Evolutionary conservation across 139 green algal species (phyloP).

Genomic region (Auxenochlorella pyrenoidosa): DNA sequence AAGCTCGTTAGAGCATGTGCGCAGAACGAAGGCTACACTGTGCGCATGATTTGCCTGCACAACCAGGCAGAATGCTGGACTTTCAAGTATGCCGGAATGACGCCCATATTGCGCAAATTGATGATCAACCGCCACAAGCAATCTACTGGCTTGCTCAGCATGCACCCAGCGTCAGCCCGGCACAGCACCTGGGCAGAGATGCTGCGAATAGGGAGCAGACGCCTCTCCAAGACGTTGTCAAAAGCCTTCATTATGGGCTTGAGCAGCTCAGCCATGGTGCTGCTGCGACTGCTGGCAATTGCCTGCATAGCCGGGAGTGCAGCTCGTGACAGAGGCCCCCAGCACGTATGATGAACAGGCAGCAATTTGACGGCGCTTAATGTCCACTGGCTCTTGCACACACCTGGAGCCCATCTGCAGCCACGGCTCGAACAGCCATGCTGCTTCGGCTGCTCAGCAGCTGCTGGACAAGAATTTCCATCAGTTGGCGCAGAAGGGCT

Average conservation of each 20-base stretch:
- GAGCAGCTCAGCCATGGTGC: slow-evolving; percentile 28
- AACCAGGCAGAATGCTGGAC: not conserved
- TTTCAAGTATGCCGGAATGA: too few relatives aligned
- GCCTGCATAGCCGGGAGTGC: not conserved
- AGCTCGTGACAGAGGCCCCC: not conserved
- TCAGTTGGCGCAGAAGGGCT: not conserved
- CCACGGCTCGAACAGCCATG: not conserved
- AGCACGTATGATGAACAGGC: not conserved
- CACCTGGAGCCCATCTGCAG: not conserved
- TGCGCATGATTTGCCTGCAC: slow-evolving; percentile 49
- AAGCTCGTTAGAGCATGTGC: slow-evolving; percentile 38
- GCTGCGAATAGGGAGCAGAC: slow-evolving; percentile 68
- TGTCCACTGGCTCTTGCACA: not conserved
- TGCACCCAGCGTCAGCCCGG: too few relatives aligned
- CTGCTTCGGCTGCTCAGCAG: slow-evolving; percentile 30
- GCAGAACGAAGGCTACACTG: slow-evolving; percentile 44
- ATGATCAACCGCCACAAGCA: too few relatives aligned
- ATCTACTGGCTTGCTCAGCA: too few relatives aligned
- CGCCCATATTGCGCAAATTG: too few relatives aligned
- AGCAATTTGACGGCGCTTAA: not conserved
- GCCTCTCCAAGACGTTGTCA: slow-evolving; percentile 50
- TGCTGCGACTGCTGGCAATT: not conserved
- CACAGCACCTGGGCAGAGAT: slow-evolving; percentile 52
- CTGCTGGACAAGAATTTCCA: slow-evolving; percentile 34
- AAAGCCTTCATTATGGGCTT: slow-evolving; percentile 40